Base-by-base conservation (phyloP, 176 grass and related monocot genomes). In the Musa acuminata region DNA sequence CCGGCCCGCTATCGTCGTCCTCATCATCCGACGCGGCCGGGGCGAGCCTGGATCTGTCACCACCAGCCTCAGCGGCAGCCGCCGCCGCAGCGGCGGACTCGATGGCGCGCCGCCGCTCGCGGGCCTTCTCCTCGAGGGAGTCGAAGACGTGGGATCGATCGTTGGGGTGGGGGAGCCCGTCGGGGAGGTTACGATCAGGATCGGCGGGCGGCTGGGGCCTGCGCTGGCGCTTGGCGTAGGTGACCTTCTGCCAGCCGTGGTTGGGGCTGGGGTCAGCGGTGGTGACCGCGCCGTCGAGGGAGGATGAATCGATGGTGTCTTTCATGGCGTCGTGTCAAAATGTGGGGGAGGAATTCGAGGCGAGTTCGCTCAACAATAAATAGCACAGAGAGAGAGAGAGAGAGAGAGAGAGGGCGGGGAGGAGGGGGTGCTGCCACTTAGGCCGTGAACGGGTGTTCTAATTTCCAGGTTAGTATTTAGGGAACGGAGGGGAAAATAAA, bases 231-330 rank as follows among this genome's bases (percentile, higher is more conserved):
- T 94, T 95, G 9, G 86, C 77, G 65, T 99, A 99, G 55, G 87
- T 79, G 1, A 99, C 96, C 87, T 93, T 99, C 86, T 95, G 96
- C 96, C 96, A 99, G 4, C 91, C 91, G 77, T 89, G 83, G 26
- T 89, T 83, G 0, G 89, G 65, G 80, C 85, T 88, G 13, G 70
- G 35, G 35, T 43, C 20, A 50, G 74, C 53, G 0, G 64, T 50
- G 25, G 67, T 29, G 26, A 63, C 54, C 35, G 26, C 60, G 52
- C 75, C 67, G 80, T 71, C 68, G 86, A 74, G 72, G 52, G 24
- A 19, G 6, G 51, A 13, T 2, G 52, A 11, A 74, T 74, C 72
- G 23, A 29, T 19, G 72, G 52, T 19, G 12, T 91, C 88, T 75
- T 94, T 84, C 89, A 93, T 94, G 74, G 80, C 35, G 35, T 43